Base-by-base conservation (phyloP, 129 eudicot genomes). In the Arctium lappa region DNA sequence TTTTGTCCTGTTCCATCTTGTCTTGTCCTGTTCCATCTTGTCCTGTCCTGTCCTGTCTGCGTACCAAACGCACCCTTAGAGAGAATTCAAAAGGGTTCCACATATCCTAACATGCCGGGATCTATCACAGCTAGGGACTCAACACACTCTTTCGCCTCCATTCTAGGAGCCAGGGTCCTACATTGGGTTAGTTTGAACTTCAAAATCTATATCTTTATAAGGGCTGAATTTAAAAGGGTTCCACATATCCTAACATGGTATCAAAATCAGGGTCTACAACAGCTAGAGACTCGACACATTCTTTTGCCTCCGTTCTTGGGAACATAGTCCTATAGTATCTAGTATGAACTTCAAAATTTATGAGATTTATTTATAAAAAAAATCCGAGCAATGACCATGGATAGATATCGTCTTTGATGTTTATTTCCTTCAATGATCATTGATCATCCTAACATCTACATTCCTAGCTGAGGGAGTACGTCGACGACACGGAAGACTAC, bases 401-500 rank as follows among this genome's bases (percentile, higher is more conserved):
- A 42, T 42, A 42, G 50, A 46, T 46, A 46, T 46, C 9, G 3
- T 46, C 3, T 46, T 46, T 46, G 15, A 46, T 60, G 29, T 60
- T 60, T 60, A 60, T 50, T 50, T 50, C 5, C 18, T 50, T 3
- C 63, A 50, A 50, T 50, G 63, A 50, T 40, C 6, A 40, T 50
- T 50, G n/a, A 8, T 50, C 8, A 8, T 50, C 8, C 10, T 32
- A 13, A 33, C 40, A 30, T 53, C 0, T 22, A 22, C 27, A 22
- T 56, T 63, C 27, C 12, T 80, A 93, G 97, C 89, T 93, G 86
- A 79, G 94, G 87, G 98, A 93, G 80, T 93, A 93, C 72, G 98
- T 93, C 38, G 97, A 93, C 46, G 98, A 93, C 86, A 93, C 98
- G 0, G 97, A 91, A 80, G 97, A 93, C 70, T 93, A 93, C 86